Evolutionary conservation across 2,329 filamentous ascomycete species (phyloP).

Genomic region (Fusarium udum): DNA sequence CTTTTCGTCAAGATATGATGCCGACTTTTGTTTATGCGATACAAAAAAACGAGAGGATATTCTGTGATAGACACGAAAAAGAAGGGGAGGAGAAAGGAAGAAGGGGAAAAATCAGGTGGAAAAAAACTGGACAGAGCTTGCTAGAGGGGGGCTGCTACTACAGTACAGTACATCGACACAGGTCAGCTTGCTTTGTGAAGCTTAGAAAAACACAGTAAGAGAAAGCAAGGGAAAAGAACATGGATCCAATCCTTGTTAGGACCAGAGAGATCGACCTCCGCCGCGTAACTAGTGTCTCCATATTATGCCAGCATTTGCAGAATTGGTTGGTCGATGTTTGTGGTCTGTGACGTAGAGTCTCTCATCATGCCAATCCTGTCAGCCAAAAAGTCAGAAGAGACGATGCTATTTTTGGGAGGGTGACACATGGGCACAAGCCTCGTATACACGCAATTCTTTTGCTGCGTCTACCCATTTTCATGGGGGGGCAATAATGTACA

Average conservation of each 20-base stretch:
- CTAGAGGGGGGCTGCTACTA: background rate
- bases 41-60: slow-evolving; percentile 28
- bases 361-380: background rate
- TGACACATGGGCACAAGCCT: slow-evolving; percentile 12
- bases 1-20: background rate
- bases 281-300: slow-evolving; percentile 31
- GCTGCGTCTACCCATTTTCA: slow-evolving; percentile 2
- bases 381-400: slow-evolving; percentile 1
- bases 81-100: background rate
- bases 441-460: slow-evolving; percentile 22
- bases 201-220: slow-evolving; percentile 5
- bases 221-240: background rate
- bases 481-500: background rate
- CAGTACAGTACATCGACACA: background rate
- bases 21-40: background rate
- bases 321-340: slow-evolving; percentile 14
- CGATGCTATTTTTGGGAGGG: slow-evolving; percentile 29
- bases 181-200: background rate
- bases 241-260: slow-evolving; percentile 17
- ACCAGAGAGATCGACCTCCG: slow-evolving; percentile 15
- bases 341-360: slow-evolving; percentile 25
- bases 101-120: slow-evolving; percentile 2
- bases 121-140: background rate
- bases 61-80: background rate
- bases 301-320: background rate